phyloP scores from a whole-genome alignment of 148 eudicot species.

The Rhododendron ferrugineum region DNA sequence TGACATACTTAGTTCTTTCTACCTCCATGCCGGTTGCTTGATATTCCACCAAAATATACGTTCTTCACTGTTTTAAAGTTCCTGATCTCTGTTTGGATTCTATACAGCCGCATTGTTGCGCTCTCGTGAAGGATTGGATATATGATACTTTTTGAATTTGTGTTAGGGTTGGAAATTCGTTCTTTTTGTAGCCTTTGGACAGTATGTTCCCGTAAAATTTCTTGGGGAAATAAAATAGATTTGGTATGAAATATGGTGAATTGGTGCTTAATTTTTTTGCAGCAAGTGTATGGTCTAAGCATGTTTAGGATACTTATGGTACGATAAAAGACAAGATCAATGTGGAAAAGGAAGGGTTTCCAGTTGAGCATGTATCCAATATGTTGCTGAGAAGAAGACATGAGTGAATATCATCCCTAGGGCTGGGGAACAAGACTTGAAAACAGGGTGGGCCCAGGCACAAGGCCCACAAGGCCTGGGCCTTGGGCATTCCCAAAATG shows the following conservation, averaged over 20 bases:
- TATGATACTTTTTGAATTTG: background rate
- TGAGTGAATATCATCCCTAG: background rate
- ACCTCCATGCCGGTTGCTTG: slow-evolving; percentile 72
- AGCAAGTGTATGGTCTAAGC: background rate
- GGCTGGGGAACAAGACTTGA: background rate
- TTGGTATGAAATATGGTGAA: background rate
- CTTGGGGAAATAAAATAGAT: background rate
- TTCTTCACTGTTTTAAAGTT: background rate
- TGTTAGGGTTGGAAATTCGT: background rate
- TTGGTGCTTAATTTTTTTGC: background rate
- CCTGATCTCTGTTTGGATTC: background rate
- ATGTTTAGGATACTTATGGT: no score
- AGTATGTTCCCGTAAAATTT: slow-evolving; percentile 7
- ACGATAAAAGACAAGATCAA: background rate
- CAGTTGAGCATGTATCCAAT: background rate
- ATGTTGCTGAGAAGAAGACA: background rate
- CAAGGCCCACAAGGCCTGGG: no score
- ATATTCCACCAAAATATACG: slow-evolving; percentile 21
- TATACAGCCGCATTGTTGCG: background rate
- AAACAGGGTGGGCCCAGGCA: no score
- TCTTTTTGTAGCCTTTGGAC: background rate
- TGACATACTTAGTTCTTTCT: slow-evolving; percentile 61
- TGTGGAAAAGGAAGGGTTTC: background rate
- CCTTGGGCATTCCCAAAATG: no score
- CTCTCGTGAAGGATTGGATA: background rate